phyloP scores from a whole-genome alignment of 352 stramenopile species.

The Thraustochytrium sp. region DNA sequence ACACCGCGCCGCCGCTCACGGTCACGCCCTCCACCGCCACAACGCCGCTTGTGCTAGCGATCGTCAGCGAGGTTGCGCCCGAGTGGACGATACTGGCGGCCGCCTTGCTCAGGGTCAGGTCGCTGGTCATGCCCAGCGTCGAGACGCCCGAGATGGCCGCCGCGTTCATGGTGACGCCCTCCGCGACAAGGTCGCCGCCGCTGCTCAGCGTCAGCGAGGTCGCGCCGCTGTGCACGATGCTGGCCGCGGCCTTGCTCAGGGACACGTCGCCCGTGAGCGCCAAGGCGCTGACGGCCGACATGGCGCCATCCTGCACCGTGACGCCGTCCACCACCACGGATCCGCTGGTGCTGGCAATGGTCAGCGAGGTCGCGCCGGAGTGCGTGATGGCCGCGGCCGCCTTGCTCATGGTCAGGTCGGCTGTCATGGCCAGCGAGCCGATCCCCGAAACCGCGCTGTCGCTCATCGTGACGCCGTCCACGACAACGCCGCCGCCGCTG shows the following conservation, averaged over 20 bases:
- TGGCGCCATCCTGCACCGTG: background rate
- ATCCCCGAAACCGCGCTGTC: background rate
- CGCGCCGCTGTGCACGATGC: background rate
- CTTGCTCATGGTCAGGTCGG: slow-evolving; percentile 1
- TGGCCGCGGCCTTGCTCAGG: background rate
- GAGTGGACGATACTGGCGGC: background rate
- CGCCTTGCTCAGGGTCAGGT: background rate
- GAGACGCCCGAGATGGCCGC: background rate
- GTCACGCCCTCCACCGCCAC: background rate
- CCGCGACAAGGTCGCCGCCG: background rate
- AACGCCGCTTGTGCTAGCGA: background rate
- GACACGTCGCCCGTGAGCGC: background rate
- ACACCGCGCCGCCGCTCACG: background rate
- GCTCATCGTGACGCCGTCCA: background rate
- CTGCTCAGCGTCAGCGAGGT: background rate
- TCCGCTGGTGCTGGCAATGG: background rate
- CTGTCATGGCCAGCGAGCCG: background rate
- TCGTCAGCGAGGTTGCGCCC: background rate
- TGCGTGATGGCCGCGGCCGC: background rate
- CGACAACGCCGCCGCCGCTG: background rate
- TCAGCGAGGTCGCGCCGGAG: background rate
- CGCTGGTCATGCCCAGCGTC: background rate
- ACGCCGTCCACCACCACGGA: background rate
- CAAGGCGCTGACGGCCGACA: background rate
- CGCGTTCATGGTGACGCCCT: background rate